Conservation (phyloP, 352 stramenopile genomes). For the Globisporangium rhizosaccharum region DNA sequence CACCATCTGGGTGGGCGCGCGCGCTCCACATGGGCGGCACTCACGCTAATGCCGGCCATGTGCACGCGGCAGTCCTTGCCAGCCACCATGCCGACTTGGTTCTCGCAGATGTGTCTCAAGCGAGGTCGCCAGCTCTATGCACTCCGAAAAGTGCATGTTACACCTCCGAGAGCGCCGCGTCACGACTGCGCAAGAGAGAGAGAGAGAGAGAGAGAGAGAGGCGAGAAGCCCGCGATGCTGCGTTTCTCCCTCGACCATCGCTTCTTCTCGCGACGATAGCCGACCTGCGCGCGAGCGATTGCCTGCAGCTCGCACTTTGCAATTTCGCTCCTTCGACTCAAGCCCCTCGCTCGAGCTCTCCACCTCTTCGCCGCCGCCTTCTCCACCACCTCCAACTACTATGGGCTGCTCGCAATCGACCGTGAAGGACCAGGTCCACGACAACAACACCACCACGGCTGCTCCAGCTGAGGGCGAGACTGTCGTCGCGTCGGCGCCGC, state of each 20-base stretch:
- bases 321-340: slow-evolving; percentile 6
- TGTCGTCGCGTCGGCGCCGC: slow-evolving; percentile 2
- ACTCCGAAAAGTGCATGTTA: background rate
- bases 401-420: slow-evolving; percentile 73
- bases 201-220: background rate
- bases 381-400: slow-evolving; percentile 7
- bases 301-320: background rate
- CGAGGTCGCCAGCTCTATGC: background rate
- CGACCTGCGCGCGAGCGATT: background rate
- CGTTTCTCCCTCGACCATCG: background rate
- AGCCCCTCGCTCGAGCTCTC: slow-evolving; percentile 1
- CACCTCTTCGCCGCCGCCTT: slow-evolving; percentile 5
- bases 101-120: slow-evolving; percentile 1
- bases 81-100: background rate
- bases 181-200: background rate
- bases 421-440: slow-evolving; percentile 39
- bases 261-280: background rate
- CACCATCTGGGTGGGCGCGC: background rate
- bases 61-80: background rate
- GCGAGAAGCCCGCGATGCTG: background rate
- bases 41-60: no score
- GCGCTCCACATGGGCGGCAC: background rate
- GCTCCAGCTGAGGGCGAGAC: background rate
- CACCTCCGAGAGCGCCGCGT: no score
- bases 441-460: slow-evolving; percentile 3